phyloP scores from a whole-genome alignment of 2,329 filamentous ascomycete genomes.

The Neonectria coccinea region DNA sequence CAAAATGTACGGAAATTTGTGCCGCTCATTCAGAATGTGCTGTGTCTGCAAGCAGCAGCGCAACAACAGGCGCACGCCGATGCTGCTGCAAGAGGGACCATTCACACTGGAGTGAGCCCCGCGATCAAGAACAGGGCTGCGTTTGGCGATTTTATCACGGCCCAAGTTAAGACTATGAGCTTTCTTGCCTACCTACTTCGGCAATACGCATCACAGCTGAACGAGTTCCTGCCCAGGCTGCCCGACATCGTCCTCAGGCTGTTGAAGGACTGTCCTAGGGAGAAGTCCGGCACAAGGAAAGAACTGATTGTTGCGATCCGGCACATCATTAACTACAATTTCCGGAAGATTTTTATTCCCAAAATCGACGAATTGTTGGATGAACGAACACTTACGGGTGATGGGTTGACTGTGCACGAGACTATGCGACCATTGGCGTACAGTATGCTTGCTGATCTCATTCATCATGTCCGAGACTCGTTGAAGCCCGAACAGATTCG shows the following conservation, averaged over 20 bases:
- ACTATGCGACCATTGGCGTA: constrained; percentile 96
- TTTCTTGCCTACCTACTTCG: constrained; percentile 93
- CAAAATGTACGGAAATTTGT: constrained; percentile 93
- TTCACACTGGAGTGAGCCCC: constrained; percentile 93
- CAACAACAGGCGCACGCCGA: constrained; percentile 93
- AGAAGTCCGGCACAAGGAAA: constrained; percentile 93
- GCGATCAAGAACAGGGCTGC: constrained; percentile 93
- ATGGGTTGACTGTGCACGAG: constrained; percentile 96
- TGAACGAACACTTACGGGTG: constrained; percentile 92
- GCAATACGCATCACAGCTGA: constrained; percentile 86
- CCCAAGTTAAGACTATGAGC: constrained; percentile 99
- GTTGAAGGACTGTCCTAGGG: constrained; percentile 91
- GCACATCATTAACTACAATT: constrained; percentile 99
- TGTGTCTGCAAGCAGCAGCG: constrained; percentile 89
- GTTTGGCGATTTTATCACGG: constrained; percentile 97
- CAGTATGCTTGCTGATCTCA: constrained; percentile 97
- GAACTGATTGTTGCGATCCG: constrained; percentile 95
- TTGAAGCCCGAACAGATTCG: constrained; percentile 91
- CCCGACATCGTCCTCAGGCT: constrained; percentile 92
- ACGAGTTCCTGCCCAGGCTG: constrained; percentile 86
- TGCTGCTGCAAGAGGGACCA: constrained; percentile 79
- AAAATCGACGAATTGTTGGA: constrained; percentile 97
- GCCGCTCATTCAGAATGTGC: constrained; percentile 89
- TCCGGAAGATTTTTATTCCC: constrained; percentile 90
- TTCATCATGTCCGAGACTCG: constrained; percentile 95